Evolutionary conservation across 345 rosid species (phyloP).

Genomic region (Citrus trifoliata): DNA sequence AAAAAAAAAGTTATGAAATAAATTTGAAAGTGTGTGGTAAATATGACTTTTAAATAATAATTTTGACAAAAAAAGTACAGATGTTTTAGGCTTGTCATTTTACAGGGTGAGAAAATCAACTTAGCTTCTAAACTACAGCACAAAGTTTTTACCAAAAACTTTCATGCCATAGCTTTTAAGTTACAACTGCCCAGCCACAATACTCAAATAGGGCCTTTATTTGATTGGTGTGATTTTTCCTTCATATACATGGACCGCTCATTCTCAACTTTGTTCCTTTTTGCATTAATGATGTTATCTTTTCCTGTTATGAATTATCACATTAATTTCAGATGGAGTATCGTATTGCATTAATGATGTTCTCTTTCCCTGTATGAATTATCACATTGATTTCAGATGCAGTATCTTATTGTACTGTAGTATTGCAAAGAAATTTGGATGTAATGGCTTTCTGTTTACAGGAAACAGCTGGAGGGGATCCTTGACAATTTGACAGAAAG

Average conservation of each 20-base stretch:
- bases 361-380: not conserved
- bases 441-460: constrained; percentile 32
- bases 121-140: no score
- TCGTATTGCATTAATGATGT: not conserved
- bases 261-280: not conserved
- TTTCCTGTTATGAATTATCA: not conserved
- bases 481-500: constrained; percentile 83
- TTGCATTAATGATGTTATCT: not conserved
- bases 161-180: no score
- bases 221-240: no score
- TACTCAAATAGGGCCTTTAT: no score
- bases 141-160: no score
- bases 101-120: no score
- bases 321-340: not conserved
- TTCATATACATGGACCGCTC: not conserved
- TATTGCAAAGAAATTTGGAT: not conserved
- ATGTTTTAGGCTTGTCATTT: no score
- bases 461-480: constrained; percentile 89
- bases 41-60: no score
- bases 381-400: not conserved
- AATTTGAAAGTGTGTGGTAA: no score
- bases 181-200: no score
- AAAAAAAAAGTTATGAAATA: no score
- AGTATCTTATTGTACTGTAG: not conserved
- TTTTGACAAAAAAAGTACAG: no score